These are phyloP conservation scores for Solanum gandarillasii DNA, from an alignment of 257 asterid species.

Conservation along the genomic window DNA sequence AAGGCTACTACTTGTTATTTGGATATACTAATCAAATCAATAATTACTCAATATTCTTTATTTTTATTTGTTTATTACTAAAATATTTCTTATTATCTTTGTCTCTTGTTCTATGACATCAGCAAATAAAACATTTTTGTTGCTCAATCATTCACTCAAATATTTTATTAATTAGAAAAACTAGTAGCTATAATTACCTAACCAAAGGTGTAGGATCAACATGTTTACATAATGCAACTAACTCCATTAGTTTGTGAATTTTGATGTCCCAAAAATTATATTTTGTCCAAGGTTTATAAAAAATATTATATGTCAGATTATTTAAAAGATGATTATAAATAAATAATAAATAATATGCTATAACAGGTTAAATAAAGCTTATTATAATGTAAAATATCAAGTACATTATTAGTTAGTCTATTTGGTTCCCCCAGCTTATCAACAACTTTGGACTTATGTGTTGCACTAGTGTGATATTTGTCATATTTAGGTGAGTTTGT, in stretches of 20 bases:
- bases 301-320: not conserved
- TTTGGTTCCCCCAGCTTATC: not conserved
- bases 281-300: not conserved
- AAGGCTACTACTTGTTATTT: not conserved
- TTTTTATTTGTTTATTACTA: not conserved
- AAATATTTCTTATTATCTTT: not conserved
- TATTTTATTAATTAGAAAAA: not conserved
- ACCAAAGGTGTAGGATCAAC: not conserved
- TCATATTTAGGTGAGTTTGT: not conserved
- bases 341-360: no score
- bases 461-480: not conserved
- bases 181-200: not conserved
- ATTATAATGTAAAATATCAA: not conserved
- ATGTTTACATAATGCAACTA: not conserved
- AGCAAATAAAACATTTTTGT: not conserved
- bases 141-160: not conserved
- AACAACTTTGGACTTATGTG: not conserved
- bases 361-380: not conserved
- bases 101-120: not conserved
- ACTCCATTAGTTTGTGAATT: not conserved
- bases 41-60: not conserved
- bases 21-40: not conserved
- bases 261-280: not conserved
- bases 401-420: not conserved
- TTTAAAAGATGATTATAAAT: not conserved